Base-by-base conservation (phyloP, 208 protist species). In the Endotrypanum monterogeii region DNA sequence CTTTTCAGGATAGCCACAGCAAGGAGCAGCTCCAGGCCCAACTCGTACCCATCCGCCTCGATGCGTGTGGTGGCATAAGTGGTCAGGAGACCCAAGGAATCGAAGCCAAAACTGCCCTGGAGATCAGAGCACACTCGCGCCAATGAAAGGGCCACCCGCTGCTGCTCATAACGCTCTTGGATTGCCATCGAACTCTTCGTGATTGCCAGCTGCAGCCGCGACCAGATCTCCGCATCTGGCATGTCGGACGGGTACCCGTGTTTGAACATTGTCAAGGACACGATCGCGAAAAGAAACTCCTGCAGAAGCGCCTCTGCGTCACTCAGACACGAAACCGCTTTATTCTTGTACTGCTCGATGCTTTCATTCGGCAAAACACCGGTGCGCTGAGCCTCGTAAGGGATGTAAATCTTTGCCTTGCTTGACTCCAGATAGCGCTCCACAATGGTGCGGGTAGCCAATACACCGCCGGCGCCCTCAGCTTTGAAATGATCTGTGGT, bases 351-450 rank as follows among this genome's bases (percentile, higher is more conserved):
- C 11, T 32, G 62, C 37, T 76, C 70, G 20, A 76, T 79, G 58
- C 84, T 71, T 61, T 83, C 78, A 39, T 61, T 67, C 6, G 84
- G 77, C 37, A 74, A 11, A 2, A 83, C 44, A 30, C 84, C 84
- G 14, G 58, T 71, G 7, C 68, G 63, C 58, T 89, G 84, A 0
- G 57, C 63, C 16, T 83, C 84, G 62, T 83, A 89, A 5, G 84
- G 80, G 44, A 89, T 83, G 76, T 71, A 84, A 8, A 89, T 63
- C 58, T 83, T 83, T 55, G 74, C 71, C 57, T 75, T 68, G 39
- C 67, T 83, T 28, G 56, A 75, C 57, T 85, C 84, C 1, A 89
- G 18, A 67, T 83, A 89, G 58, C 76, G 80, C 78, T 89, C 84
- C 65, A 89, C 81, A 25, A 79, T 73, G 39, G 60, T 65, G 30